Evolutionary conservation across 495 filamentous ascomycete species (phyloP), one percentile per base, ranked within the genome.

Genomic region (Wilcoxina mikolae): DNA sequence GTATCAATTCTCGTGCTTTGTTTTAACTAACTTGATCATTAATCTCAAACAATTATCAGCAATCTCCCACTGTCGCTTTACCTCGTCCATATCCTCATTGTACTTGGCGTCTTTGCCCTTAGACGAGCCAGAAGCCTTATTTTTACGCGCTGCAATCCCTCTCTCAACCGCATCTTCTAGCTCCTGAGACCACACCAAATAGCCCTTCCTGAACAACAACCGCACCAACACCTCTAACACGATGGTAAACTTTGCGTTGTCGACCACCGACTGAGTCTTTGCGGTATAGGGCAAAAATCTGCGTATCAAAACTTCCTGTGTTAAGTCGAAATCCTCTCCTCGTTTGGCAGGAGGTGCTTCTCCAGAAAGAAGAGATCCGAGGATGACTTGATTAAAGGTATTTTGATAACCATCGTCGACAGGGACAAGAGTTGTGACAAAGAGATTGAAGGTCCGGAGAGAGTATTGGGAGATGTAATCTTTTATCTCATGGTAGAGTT

Each of bases 171-270:
- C 76, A 1, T 60, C 55, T 15, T 71, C 66, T 22, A 93, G 60
- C 3, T 57, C 60, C 0, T 65, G 57, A 15, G 73, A 76, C 43
- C 76, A 68, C 20, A 59, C 61, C 5, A 82, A 55, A 0, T 66
- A 60, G 1, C 73, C 71, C 25, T 23, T 23, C 23, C 53, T 57
- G 58, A 70, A 69, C n/a, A 88, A 61, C 3, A 83, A 68, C 42
- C 80, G 73, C 49, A 90, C 57, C 52, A 93, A 65, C 0, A 73
- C 73, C 67, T 98, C 90, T 0, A 95, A 65, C 48, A 85, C 63
- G 2, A 95, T 68, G 3, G 82, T 82, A 28, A 95, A 72, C 67
- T 87, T 89, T 2, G 83, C 80, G 62, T 95, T 95, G 46, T 93
- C 85, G 3, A 73, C 74, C 0, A 75, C 67, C 4, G 72, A 77